phyloP scores from a whole-genome alignment of 257 asterid species.

The Solanum verrucosum region DNA sequence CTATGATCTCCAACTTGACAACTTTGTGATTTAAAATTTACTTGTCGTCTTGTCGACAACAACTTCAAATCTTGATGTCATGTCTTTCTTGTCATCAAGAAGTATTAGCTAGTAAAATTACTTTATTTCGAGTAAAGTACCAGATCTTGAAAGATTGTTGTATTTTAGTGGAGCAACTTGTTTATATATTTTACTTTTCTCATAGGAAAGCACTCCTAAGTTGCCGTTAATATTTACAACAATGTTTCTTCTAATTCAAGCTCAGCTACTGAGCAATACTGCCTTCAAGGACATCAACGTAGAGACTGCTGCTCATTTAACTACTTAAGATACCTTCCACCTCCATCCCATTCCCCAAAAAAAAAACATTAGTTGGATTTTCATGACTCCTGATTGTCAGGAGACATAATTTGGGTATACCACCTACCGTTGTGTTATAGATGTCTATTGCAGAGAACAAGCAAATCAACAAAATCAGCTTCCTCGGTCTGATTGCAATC shows the following conservation, averaged over 20 bases:
- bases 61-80: neutral
- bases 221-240: neutral
- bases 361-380: neutral
- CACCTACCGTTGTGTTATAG: neutral
- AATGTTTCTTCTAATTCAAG: neutral
- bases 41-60: neutral
- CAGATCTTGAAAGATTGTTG: neutral
- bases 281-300: neutral
- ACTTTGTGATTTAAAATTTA: neutral
- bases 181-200: neutral
- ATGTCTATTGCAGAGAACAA: neutral
- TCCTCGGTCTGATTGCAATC: neutral
- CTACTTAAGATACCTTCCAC: neutral
- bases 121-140: neutral
- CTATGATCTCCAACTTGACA: too few relatives aligned
- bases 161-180: neutral
- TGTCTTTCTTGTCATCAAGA: neutral
- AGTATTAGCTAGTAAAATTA: neutral
- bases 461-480: neutral
- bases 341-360: neutral
- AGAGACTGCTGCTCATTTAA: neutral
- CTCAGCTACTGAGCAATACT: neutral
- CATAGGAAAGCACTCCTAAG: neutral
- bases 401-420: neutral
- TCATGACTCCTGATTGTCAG: neutral